Evolutionary conservation across 768 basidiomycete genomes (phyloP).

Genomic region (Mycena floridula): DNA sequence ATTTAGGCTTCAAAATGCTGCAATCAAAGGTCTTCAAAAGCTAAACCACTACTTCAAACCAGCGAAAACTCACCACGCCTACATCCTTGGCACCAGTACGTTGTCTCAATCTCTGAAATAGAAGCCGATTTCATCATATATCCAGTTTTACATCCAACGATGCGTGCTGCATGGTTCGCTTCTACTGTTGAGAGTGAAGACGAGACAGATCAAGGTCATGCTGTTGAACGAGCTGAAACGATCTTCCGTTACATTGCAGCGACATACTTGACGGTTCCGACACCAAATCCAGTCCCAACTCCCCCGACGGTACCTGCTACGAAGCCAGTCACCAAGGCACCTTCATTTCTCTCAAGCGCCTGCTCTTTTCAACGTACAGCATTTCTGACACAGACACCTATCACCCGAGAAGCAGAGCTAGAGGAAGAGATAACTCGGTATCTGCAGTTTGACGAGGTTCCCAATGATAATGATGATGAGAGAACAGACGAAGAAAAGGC

Average conservation of each 20-base stretch:
- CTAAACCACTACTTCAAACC: background rate
- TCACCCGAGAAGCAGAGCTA: constrained; percentile 6
- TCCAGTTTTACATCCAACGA: constrained; percentile 20
- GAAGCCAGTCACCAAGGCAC: background rate
- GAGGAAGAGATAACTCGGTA: constrained; percentile 13
- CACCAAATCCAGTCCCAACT: background rate
- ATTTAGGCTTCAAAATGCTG: background rate
- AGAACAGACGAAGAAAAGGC: constrained; percentile 1
- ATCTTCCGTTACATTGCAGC: constrained; percentile 2
- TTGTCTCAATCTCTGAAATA: constrained; percentile 1
- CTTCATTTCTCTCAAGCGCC: constrained; percentile 1
- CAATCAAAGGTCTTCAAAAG: background rate
- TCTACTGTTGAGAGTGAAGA: background rate
- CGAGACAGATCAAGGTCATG: background rate
- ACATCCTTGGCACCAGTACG: constrained; percentile 21
- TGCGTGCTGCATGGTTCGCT: constrained; percentile 18
- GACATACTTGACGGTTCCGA: background rate
- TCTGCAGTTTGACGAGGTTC: constrained; percentile 10
- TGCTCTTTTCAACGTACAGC: constrained; percentile 6
- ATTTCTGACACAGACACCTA: background rate
- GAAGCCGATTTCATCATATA: background rate
- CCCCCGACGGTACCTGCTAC: too few species aligned
- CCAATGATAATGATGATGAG: background rate
- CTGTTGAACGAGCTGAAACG: background rate
- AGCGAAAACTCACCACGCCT: background rate